phyloP scores from a whole-genome alignment of 805 yeast genomes.

The Suhomyces sp. region DNA sequence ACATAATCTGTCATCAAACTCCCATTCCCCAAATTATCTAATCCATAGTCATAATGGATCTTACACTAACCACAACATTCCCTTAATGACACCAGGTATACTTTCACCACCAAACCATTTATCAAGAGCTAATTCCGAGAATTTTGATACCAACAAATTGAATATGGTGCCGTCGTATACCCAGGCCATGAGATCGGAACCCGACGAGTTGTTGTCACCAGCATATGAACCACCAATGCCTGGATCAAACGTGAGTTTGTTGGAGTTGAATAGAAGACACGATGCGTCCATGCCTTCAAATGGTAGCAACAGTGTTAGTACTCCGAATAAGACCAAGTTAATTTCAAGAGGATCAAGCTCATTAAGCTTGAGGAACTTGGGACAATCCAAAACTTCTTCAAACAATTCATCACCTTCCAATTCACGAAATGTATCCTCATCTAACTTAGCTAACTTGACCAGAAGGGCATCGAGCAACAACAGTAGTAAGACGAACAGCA shows the following conservation, averaged over 20 bases:
- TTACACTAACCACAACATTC: slow-evolving; percentile 4
- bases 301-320: slow-evolving; percentile 1
- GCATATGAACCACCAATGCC: slow-evolving; percentile 57
- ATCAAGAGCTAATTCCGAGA: slow-evolving; percentile 57
- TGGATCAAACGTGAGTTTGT: slow-evolving; percentile 37
- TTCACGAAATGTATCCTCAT: slow-evolving; percentile 37
- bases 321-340: slow-evolving; percentile 15
- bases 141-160: slow-evolving; percentile 20
- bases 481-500: slow-evolving; percentile 4
- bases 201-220: slow-evolving; percentile 63
- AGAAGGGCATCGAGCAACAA: slow-evolving; percentile 12
- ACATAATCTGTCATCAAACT: not conserved
- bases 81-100: slow-evolving; percentile 37
- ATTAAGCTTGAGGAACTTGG: slow-evolving; percentile 19
- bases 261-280: slow-evolving; percentile 25
- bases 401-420: slow-evolving; percentile 39
- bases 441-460: slow-evolving; percentile 21
- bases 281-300: too few relatives aligned
- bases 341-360: slow-evolving; percentile 29
- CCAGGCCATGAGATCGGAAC: slow-evolving; percentile 65
- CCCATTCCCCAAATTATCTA: not conserved
- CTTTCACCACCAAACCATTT: slow-evolving; percentile 56
- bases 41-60: not conserved
- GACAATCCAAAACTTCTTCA: slow-evolving; percentile 22
- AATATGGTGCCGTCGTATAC: slow-evolving; percentile 83